Evolutionary conservation across 495 filamentous ascomycete genomes (phyloP), one percentile per base, ranked within the genome.

Genomic region (Cenococcum geophilum): DNA sequence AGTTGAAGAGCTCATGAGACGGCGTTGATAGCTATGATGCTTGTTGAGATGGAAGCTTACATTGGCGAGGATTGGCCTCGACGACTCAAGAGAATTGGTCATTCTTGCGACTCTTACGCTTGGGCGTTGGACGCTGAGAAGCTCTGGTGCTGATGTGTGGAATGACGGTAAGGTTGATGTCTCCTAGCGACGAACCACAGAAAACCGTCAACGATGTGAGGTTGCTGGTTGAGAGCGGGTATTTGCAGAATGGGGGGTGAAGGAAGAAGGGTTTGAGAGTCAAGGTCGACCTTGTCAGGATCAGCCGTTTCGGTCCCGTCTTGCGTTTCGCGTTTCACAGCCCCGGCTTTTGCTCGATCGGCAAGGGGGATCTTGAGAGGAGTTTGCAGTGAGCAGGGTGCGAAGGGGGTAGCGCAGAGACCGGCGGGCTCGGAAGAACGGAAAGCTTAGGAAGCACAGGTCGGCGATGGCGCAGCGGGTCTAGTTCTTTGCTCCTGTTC

Each of bases 31-130:
- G 11, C 11, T 2, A 18, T 45, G 40, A 45, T 45, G 18, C 12
- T 4, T 14, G 49, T 25, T 18, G 21, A 52, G 49, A 52, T 18
- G 49, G 20, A 20, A 25, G 49, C 49, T 52, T 23, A 52, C 49
- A 32, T 52, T 52, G 49, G 49, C 49, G 49, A 52, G 49, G 49
- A 52, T 52, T 52, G 49, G 49, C 49, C 49, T 52, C 49, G 49
- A 52, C 21, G 49, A 52, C 25, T 52, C 49, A 2, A 52, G 49
- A 9, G 49, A 52, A 32, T 52, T 52, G 3, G 49, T 52, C 49
- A 52, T 52, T 23, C 21, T 52, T 23, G 18, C 49, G 22, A 23
- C 49, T 52, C 14, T 5, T 14, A 1, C 6, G 23, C 25, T 23
- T 23, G 16, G 49, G 14, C 10, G 49, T 16, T 23, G 21, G 23